phyloP scores from a whole-genome alignment of 1,284 basidiomycete species.

The Pseudozyma thailandica region DNA sequence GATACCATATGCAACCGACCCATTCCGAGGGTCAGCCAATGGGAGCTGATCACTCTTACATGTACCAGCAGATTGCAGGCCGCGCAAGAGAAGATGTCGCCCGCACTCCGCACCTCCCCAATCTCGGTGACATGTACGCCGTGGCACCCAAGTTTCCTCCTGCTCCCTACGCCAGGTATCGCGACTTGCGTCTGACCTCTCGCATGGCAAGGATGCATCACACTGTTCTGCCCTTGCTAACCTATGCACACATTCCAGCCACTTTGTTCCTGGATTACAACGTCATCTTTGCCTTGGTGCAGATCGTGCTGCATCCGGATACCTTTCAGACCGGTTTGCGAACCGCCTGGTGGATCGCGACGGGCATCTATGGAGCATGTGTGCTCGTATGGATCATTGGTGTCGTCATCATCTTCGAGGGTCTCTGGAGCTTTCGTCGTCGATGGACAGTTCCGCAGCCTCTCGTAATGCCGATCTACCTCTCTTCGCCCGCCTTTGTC shows the following conservation, averaged over 20 bases:
- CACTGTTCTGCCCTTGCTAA: conserved; percentile 35
- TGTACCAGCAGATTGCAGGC: background rate
- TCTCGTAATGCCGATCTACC: conserved; percentile 48
- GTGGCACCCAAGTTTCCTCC: conserved; percentile 31
- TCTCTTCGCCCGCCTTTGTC: conserved; percentile 43
- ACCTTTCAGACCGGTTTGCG: conserved; percentile 8
- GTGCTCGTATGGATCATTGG: conserved; percentile 44
- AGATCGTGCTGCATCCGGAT: conserved; percentile 57
- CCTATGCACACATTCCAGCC: conserved; percentile 56
- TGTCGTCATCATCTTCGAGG: conserved; percentile 48
- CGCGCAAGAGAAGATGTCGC: conserved; percentile 5
- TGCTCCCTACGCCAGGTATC: conserved; percentile 19
- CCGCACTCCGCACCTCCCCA: conserved; percentile 12
- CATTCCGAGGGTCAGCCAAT: background rate
- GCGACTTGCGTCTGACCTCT: conserved; percentile 20
- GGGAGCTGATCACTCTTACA: background rate
- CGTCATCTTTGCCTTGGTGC: conserved; percentile 60
- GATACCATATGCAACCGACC: conserved; percentile 6
- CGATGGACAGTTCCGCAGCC: conserved; percentile 37
- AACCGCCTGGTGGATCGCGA: conserved; percentile 53
- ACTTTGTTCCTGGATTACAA: conserved; percentile 68
- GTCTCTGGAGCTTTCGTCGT: conserved; percentile 28
- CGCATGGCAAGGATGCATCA: conserved; percentile 40
- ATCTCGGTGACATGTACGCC: conserved; percentile 22
- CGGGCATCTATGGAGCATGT: conserved; percentile 40